Percentiles rank a stretch among this genome's conserved stretches.
Conservation (phyloP, 2,329 filamentous ascomycete genomes). For the Beauveria australis region DNA sequence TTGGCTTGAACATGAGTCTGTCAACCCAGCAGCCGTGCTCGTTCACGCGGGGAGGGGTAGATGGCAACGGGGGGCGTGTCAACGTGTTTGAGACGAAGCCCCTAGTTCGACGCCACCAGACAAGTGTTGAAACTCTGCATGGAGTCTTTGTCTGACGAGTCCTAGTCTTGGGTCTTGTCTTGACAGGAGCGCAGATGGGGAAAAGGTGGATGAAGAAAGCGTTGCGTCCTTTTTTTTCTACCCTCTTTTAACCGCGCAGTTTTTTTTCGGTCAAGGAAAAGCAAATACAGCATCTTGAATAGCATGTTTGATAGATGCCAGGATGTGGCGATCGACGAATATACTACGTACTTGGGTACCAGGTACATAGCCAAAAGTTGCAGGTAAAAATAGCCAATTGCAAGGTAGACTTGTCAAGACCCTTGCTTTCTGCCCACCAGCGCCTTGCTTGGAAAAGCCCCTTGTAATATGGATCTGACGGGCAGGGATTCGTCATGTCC, state of each 20-base stretch:
- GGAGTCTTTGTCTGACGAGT: neutral
- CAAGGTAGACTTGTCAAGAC: neutral
- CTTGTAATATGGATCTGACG: conserved; percentile 1
- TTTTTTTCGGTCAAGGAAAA: too few relatives aligned
- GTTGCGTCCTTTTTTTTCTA: too few relatives aligned
- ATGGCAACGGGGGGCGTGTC: neutral
- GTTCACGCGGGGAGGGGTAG: neutral
- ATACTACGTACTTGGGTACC: too few relatives aligned
- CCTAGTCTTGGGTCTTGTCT: neutral
- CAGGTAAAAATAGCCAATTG: neutral
- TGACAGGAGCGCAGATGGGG: neutral
- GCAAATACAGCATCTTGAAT: too few relatives aligned
- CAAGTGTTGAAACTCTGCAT: neutral
- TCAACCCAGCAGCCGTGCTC: neutral
- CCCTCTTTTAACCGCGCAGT: too few relatives aligned
- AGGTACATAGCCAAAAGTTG: too few relatives aligned
- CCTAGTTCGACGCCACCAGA: conserved; percentile 8
- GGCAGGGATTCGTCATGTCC: neutral
- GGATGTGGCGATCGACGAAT: too few relatives aligned
- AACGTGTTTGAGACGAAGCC: conserved; percentile 9
- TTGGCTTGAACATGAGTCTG: neutral
- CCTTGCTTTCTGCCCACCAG: neutral
- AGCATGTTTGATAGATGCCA: too few relatives aligned
- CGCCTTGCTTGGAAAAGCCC: neutral
- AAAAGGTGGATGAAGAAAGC: neutral